Conservation (phyloP, 1,284 basidiomycete genomes). For the Microbotryum silenes-acaulis region DNA sequence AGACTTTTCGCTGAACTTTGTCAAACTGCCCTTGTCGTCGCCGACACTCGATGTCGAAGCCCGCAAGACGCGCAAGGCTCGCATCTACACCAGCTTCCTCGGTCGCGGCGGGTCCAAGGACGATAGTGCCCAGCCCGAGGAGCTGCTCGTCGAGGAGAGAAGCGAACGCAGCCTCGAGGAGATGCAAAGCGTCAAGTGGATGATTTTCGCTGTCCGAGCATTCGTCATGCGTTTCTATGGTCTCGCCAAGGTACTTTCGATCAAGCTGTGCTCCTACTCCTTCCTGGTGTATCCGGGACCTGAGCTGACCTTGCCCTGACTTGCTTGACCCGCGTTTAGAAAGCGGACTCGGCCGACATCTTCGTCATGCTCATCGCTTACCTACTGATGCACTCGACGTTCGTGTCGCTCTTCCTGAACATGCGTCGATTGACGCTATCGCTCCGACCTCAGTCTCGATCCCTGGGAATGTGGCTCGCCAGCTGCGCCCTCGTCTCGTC, state of each 20-base stretch:
- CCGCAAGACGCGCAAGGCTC: conserved; percentile 8
- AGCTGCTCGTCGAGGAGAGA: conserved; percentile 20
- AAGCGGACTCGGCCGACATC: conserved; percentile 93
- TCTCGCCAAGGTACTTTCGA: conserved; percentile 59
- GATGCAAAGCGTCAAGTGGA: conserved; percentile 70
- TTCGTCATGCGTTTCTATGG: conserved; percentile 77
- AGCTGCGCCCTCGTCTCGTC: conserved; percentile 58
- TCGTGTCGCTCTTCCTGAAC: conserved; percentile 79
- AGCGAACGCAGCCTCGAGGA: conserved; percentile 47
- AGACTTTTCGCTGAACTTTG: conserved; percentile 21
- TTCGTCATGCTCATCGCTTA: conserved; percentile 92
- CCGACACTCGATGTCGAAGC: conserved; percentile 19
- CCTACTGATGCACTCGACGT: conserved; percentile 90
- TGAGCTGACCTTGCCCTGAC: background rate
- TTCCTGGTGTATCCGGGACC: background rate
- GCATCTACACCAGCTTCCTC: conserved; percentile 25
- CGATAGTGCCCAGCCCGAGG: conserved; percentile 5
- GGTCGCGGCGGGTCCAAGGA: conserved; percentile 5
- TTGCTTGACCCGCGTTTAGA: conserved; percentile 45
- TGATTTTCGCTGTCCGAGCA: conserved; percentile 73
- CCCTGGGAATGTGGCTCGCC: conserved; percentile 78
- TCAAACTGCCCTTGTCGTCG: conserved; percentile 12
- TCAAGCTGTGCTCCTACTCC: background rate
- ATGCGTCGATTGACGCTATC: conserved; percentile 84
- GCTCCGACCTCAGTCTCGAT: conserved; percentile 73